Conservation (phyloP, 1,284 basidiomycete genomes). For the Sanghuangporus baumii region DNA sequence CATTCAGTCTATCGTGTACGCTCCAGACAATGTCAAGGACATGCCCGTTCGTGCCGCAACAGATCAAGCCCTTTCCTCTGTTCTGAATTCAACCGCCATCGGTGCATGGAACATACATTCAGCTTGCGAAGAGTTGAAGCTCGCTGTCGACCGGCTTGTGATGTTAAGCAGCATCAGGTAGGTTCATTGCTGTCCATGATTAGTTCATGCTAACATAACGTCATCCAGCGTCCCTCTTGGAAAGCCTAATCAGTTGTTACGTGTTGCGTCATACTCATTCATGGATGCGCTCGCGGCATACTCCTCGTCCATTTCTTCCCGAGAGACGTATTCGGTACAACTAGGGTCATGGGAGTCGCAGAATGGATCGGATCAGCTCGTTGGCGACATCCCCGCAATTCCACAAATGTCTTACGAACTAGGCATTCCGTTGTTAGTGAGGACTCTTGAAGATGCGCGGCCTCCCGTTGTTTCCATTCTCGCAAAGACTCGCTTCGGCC, state of each 20-base stretch:
- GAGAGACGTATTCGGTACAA: slow-evolving; percentile 27
- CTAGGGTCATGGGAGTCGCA: slow-evolving; percentile 28
- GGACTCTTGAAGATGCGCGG: neutral
- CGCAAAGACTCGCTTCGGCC: slow-evolving; percentile 1
- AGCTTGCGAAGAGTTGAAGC: slow-evolving; percentile 24
- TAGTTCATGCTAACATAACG: neutral
- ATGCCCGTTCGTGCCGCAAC: slow-evolving; percentile 22
- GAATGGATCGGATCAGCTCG: slow-evolving; percentile 15
- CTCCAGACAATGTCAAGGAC: slow-evolving; percentile 25
- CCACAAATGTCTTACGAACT: slow-evolving; percentile 23
- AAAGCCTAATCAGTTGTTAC: slow-evolving; percentile 27
- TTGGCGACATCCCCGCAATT: neutral
- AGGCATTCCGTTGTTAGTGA: slow-evolving; percentile 26
- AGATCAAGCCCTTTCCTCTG: slow-evolving; percentile 21
- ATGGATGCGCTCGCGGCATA: slow-evolving; percentile 28
- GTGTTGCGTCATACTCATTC: slow-evolving; percentile 28
- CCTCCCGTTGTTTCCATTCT: neutral
- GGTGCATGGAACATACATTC: slow-evolving; percentile 31
- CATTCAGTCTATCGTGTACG: slow-evolving; percentile 27
- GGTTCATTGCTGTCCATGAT: slow-evolving; percentile 5
- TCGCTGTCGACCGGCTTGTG: slow-evolving; percentile 27
- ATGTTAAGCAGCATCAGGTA: slow-evolving; percentile 29
- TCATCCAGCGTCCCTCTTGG: slow-evolving; percentile 25
- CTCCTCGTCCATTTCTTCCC: slow-evolving; percentile 21
- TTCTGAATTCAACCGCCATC: slow-evolving; percentile 25